Evolutionary conservation across 2,329 filamentous ascomycete species (phyloP).

Genomic region (Apiospora arundinis): DNA sequence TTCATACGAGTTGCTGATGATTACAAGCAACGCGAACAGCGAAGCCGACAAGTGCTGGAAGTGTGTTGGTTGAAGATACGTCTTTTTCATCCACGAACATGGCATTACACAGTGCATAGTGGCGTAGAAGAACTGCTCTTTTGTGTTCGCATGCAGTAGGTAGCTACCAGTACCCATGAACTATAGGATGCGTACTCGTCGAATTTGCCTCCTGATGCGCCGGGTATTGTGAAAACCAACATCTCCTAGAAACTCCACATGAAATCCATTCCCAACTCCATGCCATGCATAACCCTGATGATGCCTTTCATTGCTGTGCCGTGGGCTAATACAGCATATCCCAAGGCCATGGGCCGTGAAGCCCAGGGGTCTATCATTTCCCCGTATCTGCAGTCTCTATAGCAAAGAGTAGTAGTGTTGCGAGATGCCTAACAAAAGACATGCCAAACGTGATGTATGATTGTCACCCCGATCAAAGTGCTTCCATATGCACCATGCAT

Average conservation of each 20-base stretch:
- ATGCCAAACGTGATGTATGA: constrained; percentile 41
- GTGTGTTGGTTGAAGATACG: background rate
- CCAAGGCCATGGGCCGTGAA: background rate
- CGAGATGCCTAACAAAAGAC: constrained; percentile 29
- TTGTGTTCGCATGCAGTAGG: background rate
- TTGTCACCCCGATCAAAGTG: constrained; percentile 35
- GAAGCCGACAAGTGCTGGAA: background rate
- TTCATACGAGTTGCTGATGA: background rate
- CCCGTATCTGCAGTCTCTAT: background rate
- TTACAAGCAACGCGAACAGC: background rate
- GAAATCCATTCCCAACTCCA: constrained; percentile 17
- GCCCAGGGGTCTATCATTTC: background rate
- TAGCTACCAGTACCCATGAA: background rate
- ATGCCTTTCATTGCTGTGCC: background rate
- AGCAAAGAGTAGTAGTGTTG: background rate
- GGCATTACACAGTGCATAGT: background rate
- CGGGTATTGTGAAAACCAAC: constrained; percentile 8
- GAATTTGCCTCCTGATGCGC: constrained; percentile 15
- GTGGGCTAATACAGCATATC: background rate
- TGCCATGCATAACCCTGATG: constrained; percentile 3
- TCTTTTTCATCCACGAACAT: background rate
- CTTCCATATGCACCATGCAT: constrained; percentile 36
- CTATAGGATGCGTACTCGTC: background rate
- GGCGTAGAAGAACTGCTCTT: background rate
- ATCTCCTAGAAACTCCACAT: constrained; percentile 1